Evolutionary conservation across 768 basidiomycete genomes (phyloP).

Genomic region (Suillus bovinus): DNA sequence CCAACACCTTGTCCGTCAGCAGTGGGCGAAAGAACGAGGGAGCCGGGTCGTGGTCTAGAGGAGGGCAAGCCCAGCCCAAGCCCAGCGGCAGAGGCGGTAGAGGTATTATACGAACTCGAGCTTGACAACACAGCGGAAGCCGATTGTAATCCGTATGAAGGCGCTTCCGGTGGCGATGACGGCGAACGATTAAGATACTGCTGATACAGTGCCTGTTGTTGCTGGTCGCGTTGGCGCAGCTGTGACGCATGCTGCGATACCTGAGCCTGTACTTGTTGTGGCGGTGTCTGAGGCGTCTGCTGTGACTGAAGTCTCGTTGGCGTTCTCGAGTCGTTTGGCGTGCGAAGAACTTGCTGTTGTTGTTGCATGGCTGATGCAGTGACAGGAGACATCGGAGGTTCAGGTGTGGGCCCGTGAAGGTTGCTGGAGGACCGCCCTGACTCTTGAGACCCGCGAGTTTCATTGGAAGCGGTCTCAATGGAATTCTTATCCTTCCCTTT

Average conservation of each 20-base stretch:
- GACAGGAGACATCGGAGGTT: constrained; percentile 49
- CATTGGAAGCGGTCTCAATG: constrained; percentile 50
- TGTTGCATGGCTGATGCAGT: constrained; percentile 57
- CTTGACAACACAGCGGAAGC: constrained; percentile 62
- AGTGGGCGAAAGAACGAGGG: constrained; percentile 65
- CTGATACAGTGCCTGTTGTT: constrained; percentile 84
- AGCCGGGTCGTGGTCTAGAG: constrained; percentile 70
- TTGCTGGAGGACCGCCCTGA: constrained; percentile 55
- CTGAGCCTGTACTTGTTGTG: constrained; percentile 34
- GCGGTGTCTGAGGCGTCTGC: constrained; percentile 30
- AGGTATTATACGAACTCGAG: constrained; percentile 42
- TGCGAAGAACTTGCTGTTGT: constrained; percentile 45
- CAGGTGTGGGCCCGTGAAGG: constrained; percentile 28
- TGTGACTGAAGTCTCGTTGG: constrained; percentile 23
- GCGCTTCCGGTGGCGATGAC: constrained; percentile 71
- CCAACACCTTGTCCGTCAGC: constrained; percentile 60
- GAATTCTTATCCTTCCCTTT: constrained; percentile 67
- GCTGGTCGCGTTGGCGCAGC: constrained; percentile 84
- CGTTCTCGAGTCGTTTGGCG: constrained; percentile 20
- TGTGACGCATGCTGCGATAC: constrained; percentile 65
- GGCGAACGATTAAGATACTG: constrained; percentile 90
- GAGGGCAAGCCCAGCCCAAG: constrained; percentile 49
- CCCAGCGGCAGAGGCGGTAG: constrained; percentile 41
- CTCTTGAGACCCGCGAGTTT: constrained; percentile 59
- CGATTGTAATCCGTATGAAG: constrained; percentile 76